Percentiles rank a stretch among this genome's conserved stretches.
Evolutionary conservation across 192 early-diverging fungal genomes (phyloP).

Genomic region (Mortierella hygrophila): DNA sequence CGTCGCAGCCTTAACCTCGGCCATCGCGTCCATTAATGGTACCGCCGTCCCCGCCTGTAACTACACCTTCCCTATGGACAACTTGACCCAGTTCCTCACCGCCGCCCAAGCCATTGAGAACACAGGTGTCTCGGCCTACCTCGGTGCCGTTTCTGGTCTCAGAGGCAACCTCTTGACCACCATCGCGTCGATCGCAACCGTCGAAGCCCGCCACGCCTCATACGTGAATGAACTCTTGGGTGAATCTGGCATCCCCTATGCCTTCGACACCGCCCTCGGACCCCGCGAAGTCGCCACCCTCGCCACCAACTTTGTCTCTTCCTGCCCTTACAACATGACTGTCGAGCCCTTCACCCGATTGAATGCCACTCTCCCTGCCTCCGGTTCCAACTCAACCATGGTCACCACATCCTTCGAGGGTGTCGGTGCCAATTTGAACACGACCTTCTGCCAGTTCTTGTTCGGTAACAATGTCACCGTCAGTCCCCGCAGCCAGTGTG

Average conservation of each 20-base stretch:
- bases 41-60: conserved; percentile 23
- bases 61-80: conserved; percentile 44
- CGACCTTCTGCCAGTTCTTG: conserved; percentile 43
- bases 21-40: conserved; percentile 14
- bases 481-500: conserved; percentile 7
- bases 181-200: conserved; percentile 7
- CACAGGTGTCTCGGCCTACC: conserved; percentile 65
- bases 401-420: conserved; percentile 11
- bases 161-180: conserved; percentile 4
- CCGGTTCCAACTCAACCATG: background rate
- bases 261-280: conserved; percentile 26
- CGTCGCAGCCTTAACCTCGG: conserved; percentile 25
- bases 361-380: conserved; percentile 14
- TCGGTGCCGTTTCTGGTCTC: conserved; percentile 40
- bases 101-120: conserved; percentile 64
- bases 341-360: conserved; percentile 18
- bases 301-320: conserved; percentile 5
- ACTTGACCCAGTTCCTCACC: conserved; percentile 59
- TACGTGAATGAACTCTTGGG: conserved; percentile 25
- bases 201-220: conserved; percentile 31
- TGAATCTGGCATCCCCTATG: conserved; percentile 13
- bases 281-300: conserved; percentile 12
- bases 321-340: conserved; percentile 13
- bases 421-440: background rate
- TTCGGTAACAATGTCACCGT: conserved; percentile 16